phyloP scores from a whole-genome alignment of 2,329 filamentous ascomycete species.

The Clarireedia monteithiana region DNA sequence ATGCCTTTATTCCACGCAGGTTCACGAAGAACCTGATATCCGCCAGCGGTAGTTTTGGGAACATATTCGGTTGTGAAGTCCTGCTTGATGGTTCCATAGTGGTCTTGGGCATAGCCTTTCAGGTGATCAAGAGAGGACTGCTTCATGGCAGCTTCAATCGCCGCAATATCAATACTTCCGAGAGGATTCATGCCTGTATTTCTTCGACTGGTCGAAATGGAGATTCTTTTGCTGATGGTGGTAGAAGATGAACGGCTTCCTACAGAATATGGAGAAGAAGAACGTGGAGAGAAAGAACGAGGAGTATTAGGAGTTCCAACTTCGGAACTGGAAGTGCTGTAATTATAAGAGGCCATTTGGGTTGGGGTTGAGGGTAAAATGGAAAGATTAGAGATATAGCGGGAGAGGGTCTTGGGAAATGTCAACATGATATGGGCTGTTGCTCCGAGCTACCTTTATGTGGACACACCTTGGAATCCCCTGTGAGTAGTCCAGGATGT shows the following conservation, averaged over 20 bases:
- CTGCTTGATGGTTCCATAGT: constrained; percentile 49
- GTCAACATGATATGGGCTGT: constrained; percentile 18
- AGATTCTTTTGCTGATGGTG: constrained; percentile 25
- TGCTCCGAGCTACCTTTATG: constrained; percentile 10
- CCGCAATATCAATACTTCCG: constrained; percentile 40
- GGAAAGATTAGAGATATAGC: constrained; percentile 2
- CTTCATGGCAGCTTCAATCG: constrained; percentile 53
- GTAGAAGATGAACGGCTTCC: constrained; percentile 23
- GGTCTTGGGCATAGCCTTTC: constrained; percentile 50
- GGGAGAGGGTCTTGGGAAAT: constrained; percentile 6
- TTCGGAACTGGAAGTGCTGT: constrained; percentile 21
- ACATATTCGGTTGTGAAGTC: constrained; percentile 46
- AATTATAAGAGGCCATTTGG: constrained; percentile 25
- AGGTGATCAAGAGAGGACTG: constrained; percentile 52
- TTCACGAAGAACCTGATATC: constrained; percentile 54
- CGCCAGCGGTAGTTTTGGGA: constrained; percentile 42
- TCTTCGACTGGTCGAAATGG: constrained; percentile 22
- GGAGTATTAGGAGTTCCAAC: constrained; percentile 8
- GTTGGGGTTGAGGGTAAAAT: neutral
- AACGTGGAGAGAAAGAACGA: constrained; percentile 21
- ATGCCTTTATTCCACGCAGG: constrained; percentile 60
- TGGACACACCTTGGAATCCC: constrained; percentile 14
- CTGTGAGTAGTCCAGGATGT: neutral
- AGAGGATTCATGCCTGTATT: constrained; percentile 23
- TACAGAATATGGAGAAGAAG: constrained; percentile 24